A percentile compares a stretch with the other conserved stretches of the same genome.
Evolutionary conservation across 2,329 filamentous ascomycete species (phyloP).

Genomic region (Phaeosphaeriaceae sp.): DNA sequence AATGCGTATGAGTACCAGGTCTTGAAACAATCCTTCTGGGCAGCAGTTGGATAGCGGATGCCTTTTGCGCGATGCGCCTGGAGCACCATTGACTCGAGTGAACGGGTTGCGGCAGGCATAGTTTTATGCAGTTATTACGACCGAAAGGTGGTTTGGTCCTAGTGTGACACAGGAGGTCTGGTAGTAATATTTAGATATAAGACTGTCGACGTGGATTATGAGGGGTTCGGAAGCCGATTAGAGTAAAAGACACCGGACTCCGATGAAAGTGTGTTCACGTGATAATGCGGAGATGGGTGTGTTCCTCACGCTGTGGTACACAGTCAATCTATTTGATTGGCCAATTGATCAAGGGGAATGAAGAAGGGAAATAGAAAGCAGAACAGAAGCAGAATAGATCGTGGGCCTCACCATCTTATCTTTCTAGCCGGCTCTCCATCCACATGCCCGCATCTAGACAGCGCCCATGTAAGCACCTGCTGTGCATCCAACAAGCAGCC

Average conservation of each 20-base stretch:
- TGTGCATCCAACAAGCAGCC: constrained; percentile 2
- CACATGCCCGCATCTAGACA: constrained; percentile 4
- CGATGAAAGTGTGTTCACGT: no score
- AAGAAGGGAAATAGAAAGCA: not conserved
- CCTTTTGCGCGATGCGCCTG: constrained; percentile 46
- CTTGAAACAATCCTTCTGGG: constrained; percentile 44
- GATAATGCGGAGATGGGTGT: no score
- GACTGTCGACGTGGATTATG: no score
- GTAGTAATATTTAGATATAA: no score
- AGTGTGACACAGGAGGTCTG: no score
- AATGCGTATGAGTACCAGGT: constrained; percentile 47
- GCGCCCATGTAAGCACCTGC: constrained; percentile 6
- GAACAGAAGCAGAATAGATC: not conserved
- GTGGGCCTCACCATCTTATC: constrained; percentile 2
- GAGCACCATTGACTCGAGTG: constrained; percentile 40
- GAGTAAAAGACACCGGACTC: no score
- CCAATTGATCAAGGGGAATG: not conserved
- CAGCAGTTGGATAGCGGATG: constrained; percentile 37
- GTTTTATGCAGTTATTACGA: not conserved
- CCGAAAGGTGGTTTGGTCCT: no score
- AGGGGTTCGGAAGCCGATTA: no score
- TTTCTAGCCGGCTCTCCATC: constrained; percentile 11
- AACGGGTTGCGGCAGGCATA: constrained; percentile 38
- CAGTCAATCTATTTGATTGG: not conserved
- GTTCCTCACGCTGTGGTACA: no score